Base-by-base conservation (phyloP, 1,284 basidiomycete genomes). In the Cystobasidium sp. region DNA sequence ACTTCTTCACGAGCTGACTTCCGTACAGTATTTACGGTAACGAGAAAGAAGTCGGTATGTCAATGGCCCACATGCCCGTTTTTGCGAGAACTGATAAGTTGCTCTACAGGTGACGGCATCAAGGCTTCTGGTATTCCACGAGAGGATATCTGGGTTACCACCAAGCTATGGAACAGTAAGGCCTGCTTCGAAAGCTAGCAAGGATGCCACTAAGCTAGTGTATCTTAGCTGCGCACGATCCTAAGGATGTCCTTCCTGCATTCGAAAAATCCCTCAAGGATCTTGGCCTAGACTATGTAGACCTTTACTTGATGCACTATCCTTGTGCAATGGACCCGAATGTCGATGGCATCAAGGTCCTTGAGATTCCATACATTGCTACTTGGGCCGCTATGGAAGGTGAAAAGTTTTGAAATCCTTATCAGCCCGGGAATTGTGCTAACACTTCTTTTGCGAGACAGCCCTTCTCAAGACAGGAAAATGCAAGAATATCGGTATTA, bases 31-130 rank as follows among this genome's bases (percentile, higher is more conserved):
- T 61, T 3, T 61, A 61, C 39, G 59, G 59, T 14, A 61, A 61
- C 41, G 59, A 61, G 59, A 61, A 61, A n/a, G 59, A 61, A 61
- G 59, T 61, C 44, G 59, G 59, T 61, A 16, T 43, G 59, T 44
- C n/a, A 43, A 18, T 16, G n/a, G n/a, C 22, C 53, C 12, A 12
- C 22, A 55, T 55, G 24, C n/a, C 24, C 3, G 16, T 16, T 20
- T 3, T 55, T 22, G 24, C n/a, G 3, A 24, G 10, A 9, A 31
- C 39, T 59, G 56, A 41, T 6, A 14, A 59, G 1, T 6, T 46
- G 44, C 77, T 69, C 95, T 82, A 91, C 92, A 24, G 93, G 92
- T 18, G 80, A 90, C 68, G 93, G 92, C 51, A 89, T 95, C 81
- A 84, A 85, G 52, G 89, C 90, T 55, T 75, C 82, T 5, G 84